Percentiles rank a stretch among this genome's conserved stretches.
Evolutionary conservation across 164 flowering plant genomes (phyloP).

Genomic region (Vitis labrusca): DNA sequence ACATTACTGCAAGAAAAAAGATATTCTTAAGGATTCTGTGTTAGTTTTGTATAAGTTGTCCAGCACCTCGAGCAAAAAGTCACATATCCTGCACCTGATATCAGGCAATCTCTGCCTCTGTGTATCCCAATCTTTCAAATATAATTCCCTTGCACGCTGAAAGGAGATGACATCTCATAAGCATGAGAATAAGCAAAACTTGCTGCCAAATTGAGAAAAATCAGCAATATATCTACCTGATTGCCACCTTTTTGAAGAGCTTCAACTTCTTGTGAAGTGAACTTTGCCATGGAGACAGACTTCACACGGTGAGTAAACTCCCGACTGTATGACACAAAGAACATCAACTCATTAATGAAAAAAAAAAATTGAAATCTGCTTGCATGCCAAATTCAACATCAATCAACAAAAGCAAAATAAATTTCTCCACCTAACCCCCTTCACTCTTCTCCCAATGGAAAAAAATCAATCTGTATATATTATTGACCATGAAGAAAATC

Average conservation of each 20-base stretch:
- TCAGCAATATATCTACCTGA: constrained; percentile 52
- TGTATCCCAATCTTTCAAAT: constrained; percentile 79
- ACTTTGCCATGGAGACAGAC: constrained; percentile 96
- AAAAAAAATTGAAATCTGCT: neutral
- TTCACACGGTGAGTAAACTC: constrained; percentile 98
- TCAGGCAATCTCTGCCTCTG: constrained; percentile 73
- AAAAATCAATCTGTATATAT: too few species aligned
- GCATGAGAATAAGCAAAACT: constrained; percentile 10
- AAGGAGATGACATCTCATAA: constrained; percentile 20
- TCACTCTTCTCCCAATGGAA: too few species aligned
- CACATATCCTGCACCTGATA: constrained; percentile 54
- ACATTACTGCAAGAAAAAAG: constrained; percentile 58
- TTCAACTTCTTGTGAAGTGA: constrained; percentile 93
- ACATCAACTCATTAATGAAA: neutral
- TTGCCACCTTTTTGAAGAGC: constrained; percentile 96
- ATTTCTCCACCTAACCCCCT: too few species aligned
- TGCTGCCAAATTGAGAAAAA: neutral
- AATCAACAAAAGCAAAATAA: too few species aligned
- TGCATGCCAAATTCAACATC: too few species aligned
- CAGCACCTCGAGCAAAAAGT: constrained; percentile 3
- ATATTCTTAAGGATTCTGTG: neutral
- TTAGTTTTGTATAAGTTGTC: neutral
- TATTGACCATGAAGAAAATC: too few species aligned
- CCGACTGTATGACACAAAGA: constrained; percentile 55
- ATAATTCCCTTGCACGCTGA: constrained; percentile 91